Conservation (phyloP, 176 grass and related monocot genomes). For the Carex scoparia region DNA sequence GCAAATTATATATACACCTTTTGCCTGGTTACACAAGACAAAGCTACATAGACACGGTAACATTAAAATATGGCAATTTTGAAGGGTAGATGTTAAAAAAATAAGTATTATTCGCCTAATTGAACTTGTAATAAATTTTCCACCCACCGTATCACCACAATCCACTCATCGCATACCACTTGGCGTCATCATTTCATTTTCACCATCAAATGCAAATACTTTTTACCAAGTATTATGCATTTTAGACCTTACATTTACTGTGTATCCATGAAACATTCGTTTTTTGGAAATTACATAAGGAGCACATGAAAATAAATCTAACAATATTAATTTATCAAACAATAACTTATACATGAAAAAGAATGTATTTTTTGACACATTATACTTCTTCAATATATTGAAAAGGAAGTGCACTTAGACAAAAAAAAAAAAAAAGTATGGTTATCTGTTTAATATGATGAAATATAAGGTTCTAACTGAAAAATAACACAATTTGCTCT, state of each 20-base stretch:
- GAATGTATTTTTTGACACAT: not conserved
- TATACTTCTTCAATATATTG: not conserved
- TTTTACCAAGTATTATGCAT: not conserved
- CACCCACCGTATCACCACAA: not conserved
- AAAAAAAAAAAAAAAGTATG: not conserved
- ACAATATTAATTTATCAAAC: not conserved
- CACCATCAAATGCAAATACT: conserved; percentile 2
- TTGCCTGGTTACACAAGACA: not conserved
- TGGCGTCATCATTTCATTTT: conserved; percentile 11
- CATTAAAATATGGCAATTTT: not conserved
- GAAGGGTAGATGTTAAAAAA: not conserved
- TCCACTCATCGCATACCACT: not conserved
- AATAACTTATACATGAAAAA: not conserved
- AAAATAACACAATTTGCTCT: not conserved
- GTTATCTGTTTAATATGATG: not conserved
- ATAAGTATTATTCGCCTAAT: not conserved
- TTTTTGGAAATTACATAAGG: not conserved
- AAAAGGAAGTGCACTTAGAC: not conserved
- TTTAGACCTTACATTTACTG: not conserved
- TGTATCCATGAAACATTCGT: not conserved
- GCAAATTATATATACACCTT: not conserved
- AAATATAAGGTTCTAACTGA: not conserved
- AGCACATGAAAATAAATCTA: not conserved
- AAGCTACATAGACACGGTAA: not conserved
- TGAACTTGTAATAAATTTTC: not conserved